Conservation (phyloP, 345 rosid species). For the Moricandia moricandioides region DNA sequence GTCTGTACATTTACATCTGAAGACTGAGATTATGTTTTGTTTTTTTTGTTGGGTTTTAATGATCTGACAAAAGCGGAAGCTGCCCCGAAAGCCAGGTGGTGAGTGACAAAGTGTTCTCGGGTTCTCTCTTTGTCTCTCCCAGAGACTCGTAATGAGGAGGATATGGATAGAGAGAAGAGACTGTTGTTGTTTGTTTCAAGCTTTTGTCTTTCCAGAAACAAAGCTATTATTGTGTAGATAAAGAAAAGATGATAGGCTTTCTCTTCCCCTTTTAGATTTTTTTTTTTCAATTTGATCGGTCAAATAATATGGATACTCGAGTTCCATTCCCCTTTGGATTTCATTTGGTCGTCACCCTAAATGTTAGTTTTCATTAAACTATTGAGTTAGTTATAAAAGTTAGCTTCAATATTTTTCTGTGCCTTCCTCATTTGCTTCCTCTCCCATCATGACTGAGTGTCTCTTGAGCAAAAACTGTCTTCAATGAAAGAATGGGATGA, state of each 20-base stretch:
- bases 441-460: background rate
- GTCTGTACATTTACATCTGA: conserved; percentile 16
- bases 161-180: background rate
- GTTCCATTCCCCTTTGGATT: background rate
- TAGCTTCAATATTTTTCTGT: background rate
- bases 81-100: conserved; percentile 47
- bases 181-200: background rate
- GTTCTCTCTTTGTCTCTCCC: background rate
- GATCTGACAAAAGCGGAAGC: background rate
- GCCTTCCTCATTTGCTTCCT: background rate
- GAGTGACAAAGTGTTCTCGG: conserved; percentile 6
- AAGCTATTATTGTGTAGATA: conserved; percentile 15
- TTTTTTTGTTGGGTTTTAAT: too few species aligned
- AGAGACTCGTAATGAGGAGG: background rate
- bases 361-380: background rate
- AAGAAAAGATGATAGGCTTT: background rate
- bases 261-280: background rate
- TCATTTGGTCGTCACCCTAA: background rate
- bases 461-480: background rate
- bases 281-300: background rate
- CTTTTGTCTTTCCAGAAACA: background rate
- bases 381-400: background rate
- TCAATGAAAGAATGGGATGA: too few species aligned
- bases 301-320: too few species aligned
- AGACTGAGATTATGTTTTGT: background rate